These are phyloP conservation scores for Conticribra weissflogii DNA, from an alignment of 108 stramenopile species.

Conservation along the genomic window DNA sequence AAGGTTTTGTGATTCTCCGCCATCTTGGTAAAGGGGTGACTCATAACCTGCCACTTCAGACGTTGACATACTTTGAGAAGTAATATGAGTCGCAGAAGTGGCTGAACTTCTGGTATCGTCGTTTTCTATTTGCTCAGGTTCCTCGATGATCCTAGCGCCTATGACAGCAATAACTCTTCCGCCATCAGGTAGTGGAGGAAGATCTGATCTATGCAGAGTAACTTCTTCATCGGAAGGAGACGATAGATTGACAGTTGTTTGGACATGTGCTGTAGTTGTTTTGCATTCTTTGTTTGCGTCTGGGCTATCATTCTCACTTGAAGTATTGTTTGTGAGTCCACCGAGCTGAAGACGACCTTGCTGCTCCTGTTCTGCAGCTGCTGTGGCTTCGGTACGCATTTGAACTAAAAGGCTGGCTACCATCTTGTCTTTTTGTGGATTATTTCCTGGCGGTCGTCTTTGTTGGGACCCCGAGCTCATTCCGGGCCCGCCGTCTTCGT, in stretches of 20 bases:
- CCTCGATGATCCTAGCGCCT: slow-evolving; percentile 42
- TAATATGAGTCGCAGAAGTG: slow-evolving; percentile 29
- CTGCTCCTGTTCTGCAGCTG: background rate
- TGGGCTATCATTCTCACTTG: background rate
- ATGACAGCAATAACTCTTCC: slow-evolving; percentile 46
- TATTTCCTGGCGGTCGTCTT: slow-evolving; percentile 17
- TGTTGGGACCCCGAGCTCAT: slow-evolving; percentile 5
- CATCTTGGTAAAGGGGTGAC: slow-evolving; percentile 47
- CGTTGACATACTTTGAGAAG: slow-evolving; percentile 8
- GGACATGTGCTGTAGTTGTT: background rate
- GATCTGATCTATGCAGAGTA: slow-evolving; percentile 41
- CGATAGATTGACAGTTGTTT: slow-evolving; percentile 21
- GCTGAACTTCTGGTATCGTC: slow-evolving; percentile 36
- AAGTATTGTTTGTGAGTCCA: slow-evolving; percentile 5
- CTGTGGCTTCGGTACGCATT: slow-evolving; percentile 44
- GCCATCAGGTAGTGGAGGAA: slow-evolving; percentile 41
- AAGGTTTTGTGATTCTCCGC: slow-evolving; percentile 21
- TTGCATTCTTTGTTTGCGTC: background rate
- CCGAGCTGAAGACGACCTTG: slow-evolving; percentile 25
- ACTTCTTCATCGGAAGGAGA: slow-evolving; percentile 14
- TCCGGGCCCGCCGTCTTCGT: slow-evolving; percentile 13
- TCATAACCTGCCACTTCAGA: slow-evolving; percentile 27
- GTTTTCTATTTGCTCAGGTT: slow-evolving; percentile 18
- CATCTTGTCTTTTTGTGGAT: slow-evolving; percentile 83
- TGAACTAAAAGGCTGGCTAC: slow-evolving; percentile 79